These are phyloP conservation scores for Podospora conica DNA, from an alignment of 495 filamentous ascomycete species.

Conservation along the genomic window DNA sequence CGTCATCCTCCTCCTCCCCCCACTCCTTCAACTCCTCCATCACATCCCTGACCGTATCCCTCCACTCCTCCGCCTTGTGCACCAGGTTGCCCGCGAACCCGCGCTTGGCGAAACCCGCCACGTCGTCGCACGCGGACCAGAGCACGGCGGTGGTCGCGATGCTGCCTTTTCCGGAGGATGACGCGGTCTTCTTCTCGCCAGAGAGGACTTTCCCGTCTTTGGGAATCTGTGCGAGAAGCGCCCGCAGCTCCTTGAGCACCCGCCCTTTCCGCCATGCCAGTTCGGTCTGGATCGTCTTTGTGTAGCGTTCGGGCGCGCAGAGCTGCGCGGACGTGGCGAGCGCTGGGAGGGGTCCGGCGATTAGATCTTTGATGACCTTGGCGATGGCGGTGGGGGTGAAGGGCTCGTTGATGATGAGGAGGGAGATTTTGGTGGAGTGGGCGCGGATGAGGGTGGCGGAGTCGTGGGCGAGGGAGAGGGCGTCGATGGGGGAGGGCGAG, in stretches of 20 bases:
- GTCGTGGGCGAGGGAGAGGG: conserved; percentile 53
- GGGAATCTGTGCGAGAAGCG: conserved; percentile 41
- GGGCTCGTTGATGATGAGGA: conserved; percentile 75
- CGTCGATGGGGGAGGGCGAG: conserved; percentile 32
- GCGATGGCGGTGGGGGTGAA: conserved; percentile 72
- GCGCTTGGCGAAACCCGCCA: conserved; percentile 53
- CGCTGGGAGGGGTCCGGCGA: conserved; percentile 60
- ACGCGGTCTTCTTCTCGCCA: conserved; percentile 33
- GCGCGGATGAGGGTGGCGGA: conserved; percentile 63
- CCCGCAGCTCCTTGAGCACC: conserved; percentile 42
- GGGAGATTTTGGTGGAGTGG: conserved; percentile 78
- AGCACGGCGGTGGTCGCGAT: conserved; percentile 54
- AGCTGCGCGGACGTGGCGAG: conserved; percentile 63
- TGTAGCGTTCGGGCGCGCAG: conserved; percentile 52
- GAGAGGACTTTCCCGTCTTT: conserved; percentile 40
- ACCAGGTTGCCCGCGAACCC: conserved; percentile 60
- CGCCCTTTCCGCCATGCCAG: conserved; percentile 39
- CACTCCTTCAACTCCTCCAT: conserved; percentile 80
- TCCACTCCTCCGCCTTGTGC: conserved; percentile 57
- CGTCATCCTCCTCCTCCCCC: conserved; percentile 57
- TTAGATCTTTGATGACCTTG: conserved; percentile 59
- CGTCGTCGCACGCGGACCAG: conserved; percentile 68
- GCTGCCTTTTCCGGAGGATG: conserved; percentile 43
- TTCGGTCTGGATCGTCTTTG: conserved; percentile 52
- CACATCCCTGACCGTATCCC: conserved; percentile 70